Evolutionary conservation across 345 rosid species (phyloP), one percentile per base, ranked within the genome.

Genomic region (Lagerstroemia speciosa): DNA sequence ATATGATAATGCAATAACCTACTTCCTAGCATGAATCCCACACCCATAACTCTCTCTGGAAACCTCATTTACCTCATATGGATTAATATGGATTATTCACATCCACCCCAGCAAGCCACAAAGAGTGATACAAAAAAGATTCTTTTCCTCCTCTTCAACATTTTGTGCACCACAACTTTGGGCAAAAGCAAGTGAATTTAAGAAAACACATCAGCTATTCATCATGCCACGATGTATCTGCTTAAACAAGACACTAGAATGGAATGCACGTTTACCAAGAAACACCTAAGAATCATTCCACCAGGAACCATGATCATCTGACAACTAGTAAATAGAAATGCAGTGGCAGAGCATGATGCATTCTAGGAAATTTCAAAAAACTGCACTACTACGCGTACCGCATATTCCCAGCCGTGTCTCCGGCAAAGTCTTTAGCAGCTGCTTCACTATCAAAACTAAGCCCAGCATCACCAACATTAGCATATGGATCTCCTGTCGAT

Each of bases 401-500:
- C 78, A 69, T 87, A 94, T 38, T 89, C 89, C 98, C 98, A 91
- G 58, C 99, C 97, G 60, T 89, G 98, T 81, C 81, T 82, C 77
- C 89, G n/a, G 99, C 96, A 80, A 94, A 94, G 26, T 78, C 81
- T 82, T 76, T 87, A 20, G 99, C 98, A 76, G 88, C 89, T 71
- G 81, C 96, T 77, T 86, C 87, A 6, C 90, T 84, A 63, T 88
- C 96, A 71, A 94, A 94, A 78, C 68, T 11, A 58, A 94, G 83
- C 50, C 77, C 96, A 30, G 98, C 71, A 79, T 94, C 99, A 45
- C 99, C 99, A 22, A 94, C 99, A 87, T 94, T 77, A n/a, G 99
- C 90, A 81, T 94, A 94, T 24, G 99, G 98, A n/a, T 94, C 99
- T n/a, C 99, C 99, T 8, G 99, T 94, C 16, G 97, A 94, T 73